Base-by-base conservation (phyloP, 345 rosid genomes). In the Dipteronia sinensis region DNA sequence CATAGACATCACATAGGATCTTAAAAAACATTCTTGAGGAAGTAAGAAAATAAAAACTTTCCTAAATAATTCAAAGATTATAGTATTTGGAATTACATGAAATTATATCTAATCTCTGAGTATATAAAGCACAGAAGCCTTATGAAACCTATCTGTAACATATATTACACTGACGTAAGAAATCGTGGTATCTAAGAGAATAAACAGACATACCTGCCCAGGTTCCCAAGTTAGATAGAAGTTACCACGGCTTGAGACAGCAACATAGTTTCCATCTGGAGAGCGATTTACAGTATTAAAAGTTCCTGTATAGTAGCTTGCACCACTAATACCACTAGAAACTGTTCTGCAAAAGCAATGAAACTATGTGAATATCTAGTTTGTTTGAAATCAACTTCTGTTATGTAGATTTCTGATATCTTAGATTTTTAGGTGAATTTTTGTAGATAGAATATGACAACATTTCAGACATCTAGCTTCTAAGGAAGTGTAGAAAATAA, bases 201-300 rank as follows among this genome's bases (percentile, higher is more conserved):
- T 7, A 20, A 31, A 76, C 70, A 61, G 2, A 4, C 82, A 77
- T 69, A 92, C 98, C 93, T 95, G 99, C 61, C 99, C 98, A 77
- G 99, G 97, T 80, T 95, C 92, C 99, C 99, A 95, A 61, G 99
- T 95, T 72, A 93, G 83, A 75, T 90, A 93, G 88, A 95, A 95
- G 89, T 95, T 95, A 65, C 99, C 99, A 61, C 98, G 98, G 84
- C 99, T 93, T 31, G 98, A 95, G 83, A 95, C 98, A 77, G 98
- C 99, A 17, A 95, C 96, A 82, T 95, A 95, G 84, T 72, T 90
- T 83, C 98, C 99, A 76, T 90, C 92, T 23, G 99, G 97, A 71
- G 99, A 93, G 73, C 99, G 93, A 71, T 95, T 95, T 53, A 93
- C 97, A 0, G 94, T 90, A 80, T 93, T 95, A 82, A 95, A 95